Base-by-base conservation (phyloP, 352 stramenopile genomes). In the Plasmopara halstedii region DNA sequence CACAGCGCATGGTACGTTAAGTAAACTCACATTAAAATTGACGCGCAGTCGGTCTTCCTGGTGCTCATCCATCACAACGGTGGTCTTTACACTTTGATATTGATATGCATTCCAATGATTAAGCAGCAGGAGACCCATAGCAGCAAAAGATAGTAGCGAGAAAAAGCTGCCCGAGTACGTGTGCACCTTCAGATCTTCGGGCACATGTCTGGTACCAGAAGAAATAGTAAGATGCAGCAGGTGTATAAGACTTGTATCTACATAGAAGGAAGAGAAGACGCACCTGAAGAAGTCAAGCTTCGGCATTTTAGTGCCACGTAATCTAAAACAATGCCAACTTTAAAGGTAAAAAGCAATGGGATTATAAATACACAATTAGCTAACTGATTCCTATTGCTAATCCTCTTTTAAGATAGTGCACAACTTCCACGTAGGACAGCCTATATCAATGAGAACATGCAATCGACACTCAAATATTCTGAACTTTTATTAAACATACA, bases 21-120 rank as follows among this genome's bases (percentile, higher is more conserved):
- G 64, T 34, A 92, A 44, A 53, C 73, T 87, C 23, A 92, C 71
- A 53, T 92, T 92, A 46, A 92, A 92, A 49, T 89, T 89, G 34
- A 92, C 83, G 25, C 77, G 77, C 38, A 92, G 59, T 37, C 77
- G 73, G 54, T 89, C 77, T 49, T 92, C 80, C 53, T 87, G 72
- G 49, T 89, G 75, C 45, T 71, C 68, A 45, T 91, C 77, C 56
- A 92, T 65, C 31, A 70, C 53, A 15, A 91, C 71, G 17, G 65
- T 73, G 14, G 72, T 83, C 48, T 67, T 65, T 32, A 66, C 82
- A 33, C 61, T 62, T 7, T 67, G 44, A 23, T 46, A 14, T n/a
- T 51, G 42, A 56, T 76, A 89, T 14, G 62, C 72, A 21, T 70
- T 54, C 59, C 73, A 85, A 57, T 89, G 62, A 25, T 57, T 74